These are phyloP conservation scores for Calonectria pteridis DNA, from an alignment of 2,329 filamentous ascomycete genomes.

Conservation along the genomic window DNA sequence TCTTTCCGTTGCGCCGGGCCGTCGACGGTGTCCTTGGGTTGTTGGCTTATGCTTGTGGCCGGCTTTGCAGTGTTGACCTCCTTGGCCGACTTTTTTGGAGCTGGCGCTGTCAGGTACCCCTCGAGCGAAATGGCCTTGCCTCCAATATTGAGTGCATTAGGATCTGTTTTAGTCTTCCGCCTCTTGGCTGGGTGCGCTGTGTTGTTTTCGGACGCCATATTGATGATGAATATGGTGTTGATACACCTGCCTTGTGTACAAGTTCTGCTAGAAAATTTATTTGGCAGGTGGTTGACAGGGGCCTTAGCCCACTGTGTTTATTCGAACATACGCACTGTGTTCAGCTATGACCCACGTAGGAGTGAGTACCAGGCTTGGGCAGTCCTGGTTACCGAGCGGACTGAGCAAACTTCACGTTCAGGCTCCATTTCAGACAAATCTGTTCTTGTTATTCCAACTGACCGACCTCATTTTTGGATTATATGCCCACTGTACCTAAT, in stretches of 20 bases:
- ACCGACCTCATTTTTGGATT: neutral
- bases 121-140: constrained; percentile 63
- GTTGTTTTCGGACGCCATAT: constrained; percentile 44
- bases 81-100: constrained; percentile 38
- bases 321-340: neutral
- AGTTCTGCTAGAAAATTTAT: constrained; percentile 11
- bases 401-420: neutral
- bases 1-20: constrained; percentile 1
- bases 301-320: neutral
- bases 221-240: constrained; percentile 19
- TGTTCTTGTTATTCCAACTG: neutral
- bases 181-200: constrained; percentile 51
- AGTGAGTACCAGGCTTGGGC: neutral
- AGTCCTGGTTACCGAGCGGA: neutral
- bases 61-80: constrained; percentile 26
- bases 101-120: constrained; percentile 60
- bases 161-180: constrained; percentile 49
- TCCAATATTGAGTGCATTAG: constrained; percentile 59
- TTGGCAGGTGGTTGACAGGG: neutral
- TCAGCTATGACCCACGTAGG: no score
- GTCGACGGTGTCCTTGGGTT: constrained; percentile 14
- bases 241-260: neutral
- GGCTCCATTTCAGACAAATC: neutral
- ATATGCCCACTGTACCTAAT: neutral
- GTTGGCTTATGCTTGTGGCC: constrained; percentile 12